phyloP scores from a whole-genome alignment of 345 rosid genomes.

The Lepidium sativum region DNA sequence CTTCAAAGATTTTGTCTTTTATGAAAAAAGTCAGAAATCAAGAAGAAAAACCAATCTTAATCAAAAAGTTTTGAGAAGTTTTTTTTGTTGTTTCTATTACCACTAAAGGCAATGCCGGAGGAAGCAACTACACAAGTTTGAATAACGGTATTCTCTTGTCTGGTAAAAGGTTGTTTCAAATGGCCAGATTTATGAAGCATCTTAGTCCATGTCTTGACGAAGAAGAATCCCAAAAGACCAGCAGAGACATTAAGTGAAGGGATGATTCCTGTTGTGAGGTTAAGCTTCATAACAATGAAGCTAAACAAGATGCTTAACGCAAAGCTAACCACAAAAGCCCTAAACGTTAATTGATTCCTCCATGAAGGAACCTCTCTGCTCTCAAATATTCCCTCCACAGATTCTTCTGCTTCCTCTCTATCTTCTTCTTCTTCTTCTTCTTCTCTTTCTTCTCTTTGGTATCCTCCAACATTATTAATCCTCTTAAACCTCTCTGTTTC shows the following conservation, averaged over 20 bases:
- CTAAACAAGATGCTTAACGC: slow-evolving; percentile 42
- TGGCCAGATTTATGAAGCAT: slow-evolving; percentile 36
- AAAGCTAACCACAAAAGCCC: slow-evolving; percentile 59
- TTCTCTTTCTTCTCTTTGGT: slow-evolving; percentile 9
- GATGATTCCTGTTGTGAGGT: slow-evolving; percentile 65
- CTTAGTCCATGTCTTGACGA: slow-evolving; percentile 55
- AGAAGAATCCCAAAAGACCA: slow-evolving; percentile 59
- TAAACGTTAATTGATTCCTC: slow-evolving; percentile 49
- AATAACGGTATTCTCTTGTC: slow-evolving; percentile 17
- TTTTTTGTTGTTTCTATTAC: not conserved
- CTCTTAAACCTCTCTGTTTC: not conserved
- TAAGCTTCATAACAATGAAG: slow-evolving; percentile 61
- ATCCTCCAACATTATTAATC: slow-evolving; percentile 7
- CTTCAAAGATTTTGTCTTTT: slow-evolving; percentile 2
- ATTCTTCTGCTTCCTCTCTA: slow-evolving; percentile 5
- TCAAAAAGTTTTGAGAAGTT: slow-evolving; percentile 10
- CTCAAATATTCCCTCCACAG: slow-evolving; percentile 47
- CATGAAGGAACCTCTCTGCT: slow-evolving; percentile 43
- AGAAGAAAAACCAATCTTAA: slow-evolving; percentile 2
- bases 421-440: not conserved
- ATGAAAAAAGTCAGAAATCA: slow-evolving; percentile 7
- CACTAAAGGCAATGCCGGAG: too few relatives aligned
- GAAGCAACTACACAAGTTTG: too few relatives aligned
- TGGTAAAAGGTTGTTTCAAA: slow-evolving; percentile 60
- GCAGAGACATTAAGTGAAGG: slow-evolving; percentile 71